Evolutionary conservation across 2,329 filamentous ascomycete genomes (phyloP).

Genomic region (Atkinsonella hypoxylon): DNA sequence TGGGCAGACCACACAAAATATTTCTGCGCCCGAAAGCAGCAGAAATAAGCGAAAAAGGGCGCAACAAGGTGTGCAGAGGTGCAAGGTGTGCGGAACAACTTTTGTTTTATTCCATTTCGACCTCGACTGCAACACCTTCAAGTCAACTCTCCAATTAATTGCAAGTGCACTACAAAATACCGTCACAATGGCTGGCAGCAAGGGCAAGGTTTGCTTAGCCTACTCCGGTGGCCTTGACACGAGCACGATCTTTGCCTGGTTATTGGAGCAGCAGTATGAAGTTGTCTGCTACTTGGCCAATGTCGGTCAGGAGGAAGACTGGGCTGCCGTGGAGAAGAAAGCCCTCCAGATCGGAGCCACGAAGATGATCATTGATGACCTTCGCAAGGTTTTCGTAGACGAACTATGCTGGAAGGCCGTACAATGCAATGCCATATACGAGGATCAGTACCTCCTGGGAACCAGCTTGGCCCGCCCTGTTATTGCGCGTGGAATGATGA

Average conservation of each 20-base stretch:
- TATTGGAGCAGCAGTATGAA: constrained; percentile 20
- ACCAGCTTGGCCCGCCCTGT: constrained; percentile 53
- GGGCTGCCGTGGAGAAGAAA: constrained; percentile 56
- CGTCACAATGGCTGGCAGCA: constrained; percentile 1
- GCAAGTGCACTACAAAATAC: too few species aligned
- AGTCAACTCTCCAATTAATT: too few species aligned
- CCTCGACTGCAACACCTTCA: neutral
- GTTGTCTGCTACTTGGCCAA: constrained; percentile 8
- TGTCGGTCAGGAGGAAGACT: constrained; percentile 57
- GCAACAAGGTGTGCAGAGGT: too few species aligned
- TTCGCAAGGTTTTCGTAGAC: constrained; percentile 61
- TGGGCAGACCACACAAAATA: too few species aligned
- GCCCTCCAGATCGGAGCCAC: neutral
- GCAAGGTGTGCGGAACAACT: too few species aligned
- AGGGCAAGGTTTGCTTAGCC: constrained; percentile 3
- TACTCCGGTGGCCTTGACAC: constrained; percentile 25
- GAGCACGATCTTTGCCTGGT: constrained; percentile 28
- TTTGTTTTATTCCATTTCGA: too few species aligned
- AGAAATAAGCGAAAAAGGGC: too few species aligned
- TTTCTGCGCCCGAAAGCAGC: too few species aligned
- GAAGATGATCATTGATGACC: constrained; percentile 41
- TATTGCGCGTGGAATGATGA: constrained; percentile 42
- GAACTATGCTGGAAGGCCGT: constrained; percentile 64
- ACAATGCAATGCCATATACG: constrained; percentile 48
- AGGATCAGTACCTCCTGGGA: constrained; percentile 38